Evolutionary conservation across 139 green algal genomes (phyloP), one percentile per base, ranked within the genome.

Genomic region (Haematococcus sp.): DNA sequence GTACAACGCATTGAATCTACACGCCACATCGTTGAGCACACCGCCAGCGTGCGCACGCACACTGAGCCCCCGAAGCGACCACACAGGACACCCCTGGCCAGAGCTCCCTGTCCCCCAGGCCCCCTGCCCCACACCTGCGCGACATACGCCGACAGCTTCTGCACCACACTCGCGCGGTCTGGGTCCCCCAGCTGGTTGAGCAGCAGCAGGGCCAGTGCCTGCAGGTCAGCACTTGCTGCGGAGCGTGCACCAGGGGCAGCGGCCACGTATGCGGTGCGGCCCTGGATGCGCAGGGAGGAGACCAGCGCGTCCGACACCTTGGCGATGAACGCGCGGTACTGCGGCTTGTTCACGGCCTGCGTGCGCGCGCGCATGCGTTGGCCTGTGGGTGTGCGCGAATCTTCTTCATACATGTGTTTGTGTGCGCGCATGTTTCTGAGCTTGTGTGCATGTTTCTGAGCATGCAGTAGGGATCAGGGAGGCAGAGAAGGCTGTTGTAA

Each of bases 181-280:
- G 76, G 58, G 31, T 16, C 28, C 23, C 43, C 35, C 28, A 58
- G 31, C 44, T 68, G 70, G 1, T 68, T 40, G 17, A 79, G 71
- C 65, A 83, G 71, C 71, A 78, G 77, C 55, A 83, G 64, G 20
- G 34, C 31, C n/a, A 78, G 71, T 15, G 77, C 64, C 55, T 83
- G 77, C 11, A 13, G 9, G 54, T 75, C 49, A 20, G 35, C 31
- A 74, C 67, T 15, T 20, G 79, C 77, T 17, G 79, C 66, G 2
- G 25, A 55, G 2, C 63, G 31, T 15, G 63, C 63, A 30, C 77
- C 74, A 3, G 77, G 35, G 2, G 3, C 61, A 19, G 32, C 55
- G 0, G 83, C 69, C 11, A 91, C 72, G 59, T 89, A 91, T 19
- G 86, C 83, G 2, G 81, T 89, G 23, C 80, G 79, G 2, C 78